These are phyloP conservation scores for Conidiobolus incongruus DNA, from an alignment of 371 early-diverging fungal species.

Conservation along the genomic window DNA sequence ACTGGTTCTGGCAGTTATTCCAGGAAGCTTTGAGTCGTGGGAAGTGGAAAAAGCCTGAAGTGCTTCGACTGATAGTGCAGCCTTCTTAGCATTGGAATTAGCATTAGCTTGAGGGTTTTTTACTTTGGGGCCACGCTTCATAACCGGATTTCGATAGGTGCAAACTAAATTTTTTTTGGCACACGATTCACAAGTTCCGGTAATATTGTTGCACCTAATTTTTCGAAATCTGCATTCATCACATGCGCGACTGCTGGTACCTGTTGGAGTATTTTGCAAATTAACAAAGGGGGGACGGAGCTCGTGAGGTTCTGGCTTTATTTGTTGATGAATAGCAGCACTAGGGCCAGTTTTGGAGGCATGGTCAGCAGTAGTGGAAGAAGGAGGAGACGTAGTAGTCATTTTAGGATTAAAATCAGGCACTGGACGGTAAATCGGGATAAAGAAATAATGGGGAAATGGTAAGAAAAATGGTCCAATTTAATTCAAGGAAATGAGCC, in stretches of 20 bases:
- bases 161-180: not conserved
- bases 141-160: not conserved
- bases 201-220: not conserved
- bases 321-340: too few species aligned
- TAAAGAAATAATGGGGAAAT: too few species aligned
- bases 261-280: not conserved
- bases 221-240: constrained; percentile 3
- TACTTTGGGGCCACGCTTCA: constrained; percentile 3
- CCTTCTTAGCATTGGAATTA: too few species aligned
- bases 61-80: too few species aligned
- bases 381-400: too few species aligned
- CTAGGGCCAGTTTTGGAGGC: too few species aligned
- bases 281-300: not conserved
- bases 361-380: too few species aligned
- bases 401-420: too few species aligned
- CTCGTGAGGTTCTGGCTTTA: not conserved
- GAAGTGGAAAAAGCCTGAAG: not conserved
- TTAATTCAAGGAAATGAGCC: too few species aligned
- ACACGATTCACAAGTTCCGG: not conserved
- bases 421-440: too few species aligned
- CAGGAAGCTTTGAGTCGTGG: not conserved
- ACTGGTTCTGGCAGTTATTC: not conserved
- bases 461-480: too few species aligned
- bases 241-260: constrained; percentile 1
- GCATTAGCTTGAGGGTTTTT: not conserved